Evolutionary conservation across 345 rosid species (phyloP).

Genomic region (Psidium guajava): DNA sequence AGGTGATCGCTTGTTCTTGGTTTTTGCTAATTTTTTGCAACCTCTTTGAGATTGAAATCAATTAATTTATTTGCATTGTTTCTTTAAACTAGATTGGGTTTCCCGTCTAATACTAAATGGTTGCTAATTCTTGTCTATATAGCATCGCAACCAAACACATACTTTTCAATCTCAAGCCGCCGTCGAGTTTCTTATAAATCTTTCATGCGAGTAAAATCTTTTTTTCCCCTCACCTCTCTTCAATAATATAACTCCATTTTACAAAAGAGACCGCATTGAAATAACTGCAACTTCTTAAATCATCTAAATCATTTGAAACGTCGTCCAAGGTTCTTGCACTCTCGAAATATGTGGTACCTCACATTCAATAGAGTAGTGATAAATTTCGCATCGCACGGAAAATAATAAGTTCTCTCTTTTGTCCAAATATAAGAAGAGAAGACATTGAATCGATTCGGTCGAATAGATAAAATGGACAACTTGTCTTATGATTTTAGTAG

Average conservation of each 20-base stretch:
- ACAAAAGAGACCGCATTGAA: not conserved
- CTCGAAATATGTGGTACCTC: not conserved
- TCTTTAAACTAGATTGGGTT: too few relatives aligned
- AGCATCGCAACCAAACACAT: not conserved
- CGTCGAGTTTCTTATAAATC: not conserved
- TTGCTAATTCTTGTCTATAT: not conserved
- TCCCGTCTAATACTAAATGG: too few relatives aligned
- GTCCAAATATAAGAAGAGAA: not conserved
- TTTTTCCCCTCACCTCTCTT: not conserved
- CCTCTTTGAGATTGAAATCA: too few relatives aligned
- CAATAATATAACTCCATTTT: not conserved
- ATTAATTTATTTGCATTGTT: too few relatives aligned
- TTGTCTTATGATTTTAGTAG: not conserved
- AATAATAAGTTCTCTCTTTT: not conserved
- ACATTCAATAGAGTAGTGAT: not conserved
- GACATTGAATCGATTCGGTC: fast-evolving
- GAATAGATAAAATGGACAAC: not conserved
- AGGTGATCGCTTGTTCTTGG: too few relatives aligned
- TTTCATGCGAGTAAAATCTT: not conserved
- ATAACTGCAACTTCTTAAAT: not conserved
- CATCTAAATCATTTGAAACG: not conserved
- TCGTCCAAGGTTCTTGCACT: not conserved
- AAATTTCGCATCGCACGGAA: fast-evolving
- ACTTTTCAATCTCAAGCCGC: not conserved
- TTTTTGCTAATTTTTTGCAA: too few relatives aligned